phyloP scores from a whole-genome alignment of 768 basidiomycete genomes.

The Atractiella rhizophila region DNA sequence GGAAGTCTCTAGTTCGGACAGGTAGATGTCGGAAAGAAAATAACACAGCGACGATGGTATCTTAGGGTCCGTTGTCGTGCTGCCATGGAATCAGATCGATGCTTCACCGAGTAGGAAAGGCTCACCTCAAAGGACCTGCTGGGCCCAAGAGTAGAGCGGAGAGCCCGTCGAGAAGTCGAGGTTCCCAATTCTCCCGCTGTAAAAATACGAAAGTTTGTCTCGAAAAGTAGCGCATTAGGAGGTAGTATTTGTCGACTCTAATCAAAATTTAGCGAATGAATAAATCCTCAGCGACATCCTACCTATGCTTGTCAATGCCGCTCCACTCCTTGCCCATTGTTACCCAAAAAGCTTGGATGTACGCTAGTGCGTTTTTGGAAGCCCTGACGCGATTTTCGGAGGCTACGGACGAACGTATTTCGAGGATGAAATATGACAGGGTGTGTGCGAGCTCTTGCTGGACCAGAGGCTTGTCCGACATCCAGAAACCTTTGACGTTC shows the following conservation, averaged over 20 bases:
- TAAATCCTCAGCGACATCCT: conserved; percentile 12
- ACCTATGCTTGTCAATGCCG: conserved; percentile 74
- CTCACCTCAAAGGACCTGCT: conserved; percentile 65
- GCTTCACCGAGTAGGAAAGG: not conserved
- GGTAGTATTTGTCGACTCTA: conserved; percentile 90
- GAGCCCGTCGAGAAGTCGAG: conserved; percentile 32
- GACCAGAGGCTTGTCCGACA: conserved; percentile 92
- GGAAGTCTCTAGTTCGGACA: conserved; percentile 56
- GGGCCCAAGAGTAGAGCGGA: conserved; percentile 36
- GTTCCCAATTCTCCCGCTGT: conserved; percentile 44
- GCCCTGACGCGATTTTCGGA: conserved; percentile 9
- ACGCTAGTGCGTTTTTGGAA: conserved; percentile 33
- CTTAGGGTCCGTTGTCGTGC: conserved; percentile 30
- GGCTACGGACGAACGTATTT: conserved; percentile 26
- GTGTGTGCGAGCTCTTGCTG: conserved; percentile 74
- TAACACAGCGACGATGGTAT: conserved; percentile 57
- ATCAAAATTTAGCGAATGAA: not conserved
- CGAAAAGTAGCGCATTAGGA: conserved; percentile 69
- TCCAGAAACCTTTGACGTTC: conserved; percentile 59
- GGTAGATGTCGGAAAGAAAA: conserved; percentile 71
- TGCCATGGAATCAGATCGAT: not conserved
- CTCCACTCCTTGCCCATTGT: conserved; percentile 75
- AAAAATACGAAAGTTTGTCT: conserved; percentile 70
- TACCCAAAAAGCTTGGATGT: conserved; percentile 73
- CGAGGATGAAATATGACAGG: conserved; percentile 52